These are phyloP conservation scores for Phytophthora aleatoria DNA, from an alignment of 352 stramenopile genomes.

Conservation along the genomic window DNA sequence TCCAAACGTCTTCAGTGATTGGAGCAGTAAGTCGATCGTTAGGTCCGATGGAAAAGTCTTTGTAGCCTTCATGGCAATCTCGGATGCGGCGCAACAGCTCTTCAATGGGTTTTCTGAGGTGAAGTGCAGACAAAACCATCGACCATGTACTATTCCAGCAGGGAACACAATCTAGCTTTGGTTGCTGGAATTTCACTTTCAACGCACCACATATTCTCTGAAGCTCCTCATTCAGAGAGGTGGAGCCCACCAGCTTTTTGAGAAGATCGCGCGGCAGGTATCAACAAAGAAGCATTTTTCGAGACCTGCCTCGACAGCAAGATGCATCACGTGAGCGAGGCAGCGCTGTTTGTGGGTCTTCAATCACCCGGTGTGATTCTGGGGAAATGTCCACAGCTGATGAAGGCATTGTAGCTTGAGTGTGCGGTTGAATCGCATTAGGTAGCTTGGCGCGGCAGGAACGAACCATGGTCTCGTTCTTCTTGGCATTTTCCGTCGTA, in stretches of 20 bases:
- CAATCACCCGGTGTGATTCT: background rate
- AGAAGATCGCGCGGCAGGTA: conserved; percentile 2
- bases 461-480: background rate
- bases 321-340: background rate
- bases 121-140: background rate
- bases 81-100: conserved; percentile 4
- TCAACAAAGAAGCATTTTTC: conserved; percentile 14
- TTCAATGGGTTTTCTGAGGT: background rate
- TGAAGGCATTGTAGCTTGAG: background rate
- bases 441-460: background rate
- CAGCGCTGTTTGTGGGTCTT: background rate
- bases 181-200: background rate
- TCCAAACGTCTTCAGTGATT: background rate
- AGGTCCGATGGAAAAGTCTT: conserved; percentile 4
- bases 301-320: background rate
- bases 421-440: background rate
- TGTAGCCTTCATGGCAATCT: conserved; percentile 15
- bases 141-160: background rate
- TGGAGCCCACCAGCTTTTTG: conserved; percentile 6
- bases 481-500: background rate
- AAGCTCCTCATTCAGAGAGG: background rate
- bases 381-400: background rate
- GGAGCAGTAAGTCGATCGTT: background rate
- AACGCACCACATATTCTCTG: background rate
- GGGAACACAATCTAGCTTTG: background rate